Base-by-base conservation (phyloP, 441 rosid genomes). In the Eruca vesicaria region DNA sequence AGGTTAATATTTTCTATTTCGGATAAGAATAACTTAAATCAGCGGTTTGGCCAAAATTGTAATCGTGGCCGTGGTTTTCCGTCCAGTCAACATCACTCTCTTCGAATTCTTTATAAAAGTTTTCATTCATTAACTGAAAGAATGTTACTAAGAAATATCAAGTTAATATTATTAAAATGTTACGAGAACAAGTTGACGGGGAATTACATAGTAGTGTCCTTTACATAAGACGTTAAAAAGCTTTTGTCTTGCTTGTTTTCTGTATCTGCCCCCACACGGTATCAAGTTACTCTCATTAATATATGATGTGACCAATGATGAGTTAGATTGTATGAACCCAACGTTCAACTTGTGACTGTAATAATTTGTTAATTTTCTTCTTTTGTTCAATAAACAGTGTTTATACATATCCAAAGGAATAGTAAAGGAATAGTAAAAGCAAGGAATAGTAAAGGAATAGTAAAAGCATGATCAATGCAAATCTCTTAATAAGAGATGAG, bases 231-330 rank as follows among this genome's bases (percentile, higher is more conserved):
- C 50, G 50, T 43, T 43, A 43, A 43, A 43, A 43, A 14, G 16
- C 7, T 43, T 14, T 43, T 29, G 32, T 67, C 32, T 67, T 67
- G 73, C 53, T 60, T 75, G 78, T 61, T 68, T 74, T 68, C 45
- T 35, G 31, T 23, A 23, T 18, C n/a, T 68, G 69, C 69, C 74
- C 79, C 79, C 59, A 75, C 79, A 68, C 79, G 79, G 65, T 63
- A 69, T 62, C 65, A 69, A 69, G 59, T 62, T 68, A 69, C 74
- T 68, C 20, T 62, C 6, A 5, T 29, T 5, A 59, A 21, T 15
- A 10, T 59, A 1, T 41, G 74, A 75, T 75, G 65, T 68, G 74
- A 75, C n/a, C 74, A 52, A n/a, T 68, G 57, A 68, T 61, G 58
- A 52, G 63, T 75, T 75, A 62, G 63, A 60, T 60, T 50, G 64